phyloP scores from a whole-genome alignment of 2,329 filamentous ascomycete genomes.

The Sporothrix schenckii region DNA sequence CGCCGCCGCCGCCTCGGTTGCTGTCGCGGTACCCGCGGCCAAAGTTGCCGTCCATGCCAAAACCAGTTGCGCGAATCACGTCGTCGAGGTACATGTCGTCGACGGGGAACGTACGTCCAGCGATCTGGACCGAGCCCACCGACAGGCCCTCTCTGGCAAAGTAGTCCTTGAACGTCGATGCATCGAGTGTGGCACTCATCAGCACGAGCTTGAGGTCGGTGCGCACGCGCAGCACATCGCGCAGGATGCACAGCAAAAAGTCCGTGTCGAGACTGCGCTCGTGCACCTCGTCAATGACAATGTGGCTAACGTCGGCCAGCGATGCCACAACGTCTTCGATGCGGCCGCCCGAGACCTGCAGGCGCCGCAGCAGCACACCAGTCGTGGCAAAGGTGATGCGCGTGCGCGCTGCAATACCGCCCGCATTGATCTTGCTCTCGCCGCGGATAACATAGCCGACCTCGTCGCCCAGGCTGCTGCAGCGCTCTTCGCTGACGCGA shows the following conservation, averaged over 20 bases:
- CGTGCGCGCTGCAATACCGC: slow-evolving; percentile 57
- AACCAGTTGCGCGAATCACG: slow-evolving; percentile 77
- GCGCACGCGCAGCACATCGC: slow-evolving; percentile 74
- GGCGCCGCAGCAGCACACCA: slow-evolving; percentile 82
- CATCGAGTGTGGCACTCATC: slow-evolving; percentile 96
- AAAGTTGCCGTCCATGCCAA: slow-evolving; percentile 49
- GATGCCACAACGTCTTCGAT: slow-evolving; percentile 79
- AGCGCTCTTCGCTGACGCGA: slow-evolving; percentile 87
- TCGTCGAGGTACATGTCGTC: slow-evolving; percentile 89
- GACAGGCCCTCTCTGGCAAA: slow-evolving; percentile 69
- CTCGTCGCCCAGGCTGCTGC: slow-evolving; percentile 73
- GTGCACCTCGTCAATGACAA: slow-evolving; percentile 96
- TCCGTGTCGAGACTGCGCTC: slow-evolving; percentile 94
- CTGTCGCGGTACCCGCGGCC: neutral
- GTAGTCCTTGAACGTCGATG: slow-evolving; percentile 80
- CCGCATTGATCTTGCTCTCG: slow-evolving; percentile 69
- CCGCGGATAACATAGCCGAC: slow-evolving; percentile 91
- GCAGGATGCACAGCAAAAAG: slow-evolving; percentile 83
- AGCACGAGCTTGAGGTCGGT: slow-evolving; percentile 85
- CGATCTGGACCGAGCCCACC: slow-evolving; percentile 83
- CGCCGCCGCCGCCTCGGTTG: neutral
- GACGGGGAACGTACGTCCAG: slow-evolving; percentile 86
- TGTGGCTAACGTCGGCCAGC: slow-evolving; percentile 86
- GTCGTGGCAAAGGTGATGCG: slow-evolving; percentile 96
- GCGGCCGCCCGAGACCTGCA: slow-evolving; percentile 86